Evolutionary conservation across 2,329 filamentous ascomycete species (phyloP).

Genomic region (Aspergillus cejpii): DNA sequence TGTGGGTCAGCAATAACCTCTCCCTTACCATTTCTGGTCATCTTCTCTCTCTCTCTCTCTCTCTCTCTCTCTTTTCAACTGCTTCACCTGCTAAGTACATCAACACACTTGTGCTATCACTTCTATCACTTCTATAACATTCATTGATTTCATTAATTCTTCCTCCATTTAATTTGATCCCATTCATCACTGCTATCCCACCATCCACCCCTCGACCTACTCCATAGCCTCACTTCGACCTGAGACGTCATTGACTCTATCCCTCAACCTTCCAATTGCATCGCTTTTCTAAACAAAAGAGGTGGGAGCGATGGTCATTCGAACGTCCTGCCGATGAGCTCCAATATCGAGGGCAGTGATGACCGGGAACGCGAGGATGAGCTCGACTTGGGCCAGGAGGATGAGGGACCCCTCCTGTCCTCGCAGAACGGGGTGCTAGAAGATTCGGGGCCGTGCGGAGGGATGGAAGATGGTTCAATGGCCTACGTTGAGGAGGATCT

Average conservation of each 20-base stretch:
- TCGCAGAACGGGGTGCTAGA: conserved; percentile 25
- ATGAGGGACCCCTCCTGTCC: conserved; percentile 28
- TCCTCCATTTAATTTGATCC: no score
- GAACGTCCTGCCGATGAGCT: conserved; percentile 59
- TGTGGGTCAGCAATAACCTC: background rate
- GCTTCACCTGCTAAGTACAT: background rate
- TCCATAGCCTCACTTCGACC: no score
- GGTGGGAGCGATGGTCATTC: conserved; percentile 48
- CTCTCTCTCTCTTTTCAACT: background rate
- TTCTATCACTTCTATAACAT: no score
- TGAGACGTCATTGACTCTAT: background rate
- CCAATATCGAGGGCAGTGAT: conserved; percentile 57
- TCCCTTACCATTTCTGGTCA: background rate
- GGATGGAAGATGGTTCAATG: conserved; percentile 15
- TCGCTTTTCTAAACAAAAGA: conserved; percentile 7
- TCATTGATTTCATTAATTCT: no score
- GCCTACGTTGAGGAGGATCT: conserved; percentile 23
- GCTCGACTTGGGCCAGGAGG: conserved; percentile 41
- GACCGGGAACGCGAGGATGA: conserved; percentile 54
- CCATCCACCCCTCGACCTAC: no score
- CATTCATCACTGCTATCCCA: no score
- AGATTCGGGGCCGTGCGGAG: conserved; percentile 13
- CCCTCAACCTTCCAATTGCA: background rate
- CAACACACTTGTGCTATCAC: no score
- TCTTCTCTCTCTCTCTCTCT: background rate